Evolutionary conservation across 2,329 filamentous ascomycete species (phyloP), one percentile per base, ranked within the genome.

Genomic region (Colletotrichum tropicicola): DNA sequence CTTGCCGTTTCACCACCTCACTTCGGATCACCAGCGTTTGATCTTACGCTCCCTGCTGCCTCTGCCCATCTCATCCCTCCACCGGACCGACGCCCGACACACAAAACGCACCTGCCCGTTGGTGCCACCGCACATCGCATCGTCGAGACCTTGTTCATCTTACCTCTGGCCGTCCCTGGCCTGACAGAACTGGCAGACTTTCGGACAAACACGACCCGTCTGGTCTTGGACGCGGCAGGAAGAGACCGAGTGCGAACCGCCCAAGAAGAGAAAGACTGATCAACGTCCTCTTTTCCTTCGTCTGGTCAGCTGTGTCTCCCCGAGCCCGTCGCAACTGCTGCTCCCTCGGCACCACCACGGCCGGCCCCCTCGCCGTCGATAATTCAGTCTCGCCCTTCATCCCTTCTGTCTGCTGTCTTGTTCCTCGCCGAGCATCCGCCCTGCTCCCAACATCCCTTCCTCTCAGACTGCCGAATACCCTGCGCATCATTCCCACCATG

Each of bases 131-230:
- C 32, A n/a, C 30, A 43, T 49, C 25, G 19, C 41, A 45, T 55
- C 45, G 17, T 60, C 45, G 43, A 62, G 32, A 37, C 59, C 43
- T 49, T 41, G 7, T 10, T 19, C 43, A 41, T 57, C 32, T 56
- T n/a, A 12, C 8, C 19, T 12, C 25, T 12, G 49, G 35, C 9
- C 25, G 5, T 43, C 35, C 15, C 44, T 28, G 23, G 7, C n/a
- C 48, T 7, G 48, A 21, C n/a, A n/a, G 28, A 5, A 28, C 13
- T 13, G 19, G 15, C 12, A 10, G 23, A 21, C 47, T 44, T 43
- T 60, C 56, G 61, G 57, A 39, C 61, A 61, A 56, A 51, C 61
- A 30, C 48, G 28, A 56, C 30, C 61, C 61, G 57, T 61, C 57
- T 30, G 43, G 44, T 55, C 43, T 44, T 35, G 10, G 12, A 35